Base-by-base conservation (phyloP, 2,329 filamentous ascomycete genomes). In the Madurella fahalii region DNA sequence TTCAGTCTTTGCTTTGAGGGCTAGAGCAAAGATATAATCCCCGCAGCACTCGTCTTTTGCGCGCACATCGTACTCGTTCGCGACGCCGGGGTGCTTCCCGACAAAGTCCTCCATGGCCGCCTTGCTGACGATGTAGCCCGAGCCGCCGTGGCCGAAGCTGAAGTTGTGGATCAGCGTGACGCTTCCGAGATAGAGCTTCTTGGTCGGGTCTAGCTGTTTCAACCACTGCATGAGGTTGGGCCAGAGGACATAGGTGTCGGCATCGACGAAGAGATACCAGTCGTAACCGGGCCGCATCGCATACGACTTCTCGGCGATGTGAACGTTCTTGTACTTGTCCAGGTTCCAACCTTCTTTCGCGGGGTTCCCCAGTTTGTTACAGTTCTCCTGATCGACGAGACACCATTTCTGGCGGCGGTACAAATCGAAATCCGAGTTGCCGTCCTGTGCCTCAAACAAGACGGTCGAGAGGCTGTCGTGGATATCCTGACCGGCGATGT, bases 241-340 rank as follows among this genome's bases (percentile, higher is more conserved):
- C 76, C 79, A 80, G 40, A 80, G 68, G 11, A 83, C 72, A 61
- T 83, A 83, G 9, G 79, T 80, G 64, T 83, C 81, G 47, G 79
- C 78, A 50, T 84, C 81, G 57, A 83, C 72, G 58, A 81, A 83
- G 13, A 84, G 64, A 62, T 82, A 84, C 81, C 81, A 84, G 59
- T 82, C 77, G 53, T 76, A 76, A 53, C 72, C 63, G 9, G 80
- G 80, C 9, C 75, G 73, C 66, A 77, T 67, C 20, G 67, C 63
- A 61, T 76, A 83, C 0, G 77, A 67, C 67, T 81, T 79, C 66
- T 81, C 76, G 12, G 80, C 75, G 64, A 83, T 82, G 64, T 82
- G 80, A 44, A 82, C 70, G 64, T 82, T 83, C 67, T 84, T 84
- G 70, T 82, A 84, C 68, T 82, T 83, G 69, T 84, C 81, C 40